Evolutionary conservation across 2,329 filamentous ascomycete species (phyloP).

Genomic region (Cercospora janseana): DNA sequence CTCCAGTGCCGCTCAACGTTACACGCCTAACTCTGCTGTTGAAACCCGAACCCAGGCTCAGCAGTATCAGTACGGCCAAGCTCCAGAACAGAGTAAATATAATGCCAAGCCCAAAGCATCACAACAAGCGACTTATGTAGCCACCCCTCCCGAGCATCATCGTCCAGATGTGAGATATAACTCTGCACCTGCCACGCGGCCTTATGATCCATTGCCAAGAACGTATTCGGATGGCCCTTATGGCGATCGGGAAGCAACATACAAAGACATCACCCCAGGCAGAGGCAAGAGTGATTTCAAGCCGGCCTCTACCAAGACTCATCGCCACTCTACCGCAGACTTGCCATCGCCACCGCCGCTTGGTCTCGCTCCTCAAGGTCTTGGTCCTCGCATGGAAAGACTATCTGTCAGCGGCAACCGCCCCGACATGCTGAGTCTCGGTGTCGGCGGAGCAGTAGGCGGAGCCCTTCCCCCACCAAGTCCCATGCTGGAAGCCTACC

Average conservation of each 20-base stretch:
- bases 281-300: slow-evolving; percentile 23
- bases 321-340: slow-evolving; percentile 23
- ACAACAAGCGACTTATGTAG: slow-evolving; percentile 13
- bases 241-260: slow-evolving; percentile 27
- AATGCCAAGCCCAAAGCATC: slow-evolving; percentile 38
- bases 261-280: slow-evolving; percentile 46
- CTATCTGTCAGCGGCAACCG: slow-evolving; percentile 50
- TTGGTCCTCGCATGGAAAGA: slow-evolving; percentile 46
- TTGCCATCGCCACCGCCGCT: slow-evolving; percentile 12
- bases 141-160: slow-evolving; percentile 23
- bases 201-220: slow-evolving; percentile 24
- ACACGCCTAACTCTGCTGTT: slow-evolving; percentile 27
- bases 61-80: slow-evolving; percentile 40
- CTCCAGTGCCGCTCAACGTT: slow-evolving; percentile 24
- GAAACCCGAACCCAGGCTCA: slow-evolving; percentile 23
- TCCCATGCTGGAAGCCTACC: slow-evolving; percentile 86
- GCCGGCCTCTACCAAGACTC: slow-evolving; percentile 21
- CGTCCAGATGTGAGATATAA: slow-evolving; percentile 20
- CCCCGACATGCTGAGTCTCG: slow-evolving; percentile 41
- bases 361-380: slow-evolving; percentile 34
- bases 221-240: slow-evolving; percentile 28
- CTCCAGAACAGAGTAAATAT: slow-evolving; percentile 45
- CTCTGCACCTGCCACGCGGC: slow-evolving; percentile 20
- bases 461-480: slow-evolving; percentile 64
- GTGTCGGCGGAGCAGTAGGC: slow-evolving; percentile 19